Evolutionary conservation across 257 asterid species (phyloP).

Genomic region (Verbascum thapsus): DNA sequence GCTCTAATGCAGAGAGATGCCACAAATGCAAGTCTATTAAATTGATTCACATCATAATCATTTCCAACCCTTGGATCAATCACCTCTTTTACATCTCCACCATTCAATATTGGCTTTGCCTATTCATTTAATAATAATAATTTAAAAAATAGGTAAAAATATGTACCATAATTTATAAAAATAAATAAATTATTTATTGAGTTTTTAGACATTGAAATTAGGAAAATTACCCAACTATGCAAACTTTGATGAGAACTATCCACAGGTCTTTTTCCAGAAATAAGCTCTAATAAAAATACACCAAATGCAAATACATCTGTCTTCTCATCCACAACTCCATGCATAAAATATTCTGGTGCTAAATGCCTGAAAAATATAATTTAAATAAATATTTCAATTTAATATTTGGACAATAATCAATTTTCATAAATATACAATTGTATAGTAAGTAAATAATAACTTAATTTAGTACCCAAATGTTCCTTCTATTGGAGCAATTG

Average conservation of each 20-base stretch:
- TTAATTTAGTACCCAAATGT: slow-evolving; percentile 72
- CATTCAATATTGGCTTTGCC: slow-evolving; percentile 82
- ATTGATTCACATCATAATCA: slow-evolving; percentile 52
- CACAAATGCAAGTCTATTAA: slow-evolving; percentile 66
- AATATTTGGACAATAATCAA: too few species aligned
- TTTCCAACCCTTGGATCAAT: slow-evolving; percentile 77
- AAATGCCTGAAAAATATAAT: slow-evolving; percentile 54
- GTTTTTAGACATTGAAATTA: too few species aligned
- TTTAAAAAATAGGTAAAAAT: not conserved
- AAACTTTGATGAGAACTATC: slow-evolving; percentile 87
- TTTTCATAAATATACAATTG: too few species aligned
- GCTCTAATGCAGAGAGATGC: slow-evolving; percentile 93
- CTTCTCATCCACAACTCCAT: slow-evolving; percentile 95
- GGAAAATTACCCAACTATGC: slow-evolving; percentile 85
- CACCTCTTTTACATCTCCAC: slow-evolving; percentile 63
- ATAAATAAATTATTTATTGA: not conserved
- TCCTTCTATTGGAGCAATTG: slow-evolving; percentile 94
- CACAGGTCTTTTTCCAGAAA: slow-evolving; percentile 88
- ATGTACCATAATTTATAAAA: not conserved
- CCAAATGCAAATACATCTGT: slow-evolving; percentile 98
- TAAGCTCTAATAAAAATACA: slow-evolving; percentile 76
- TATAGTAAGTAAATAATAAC: too few species aligned
- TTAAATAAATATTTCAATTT: not conserved
- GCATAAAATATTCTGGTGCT: slow-evolving; percentile 98
- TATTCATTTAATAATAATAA: slow-evolving; percentile 21